phyloP scores from a whole-genome alignment of 2,329 filamentous ascomycete genomes.

The Passalora sequoiae region DNA sequence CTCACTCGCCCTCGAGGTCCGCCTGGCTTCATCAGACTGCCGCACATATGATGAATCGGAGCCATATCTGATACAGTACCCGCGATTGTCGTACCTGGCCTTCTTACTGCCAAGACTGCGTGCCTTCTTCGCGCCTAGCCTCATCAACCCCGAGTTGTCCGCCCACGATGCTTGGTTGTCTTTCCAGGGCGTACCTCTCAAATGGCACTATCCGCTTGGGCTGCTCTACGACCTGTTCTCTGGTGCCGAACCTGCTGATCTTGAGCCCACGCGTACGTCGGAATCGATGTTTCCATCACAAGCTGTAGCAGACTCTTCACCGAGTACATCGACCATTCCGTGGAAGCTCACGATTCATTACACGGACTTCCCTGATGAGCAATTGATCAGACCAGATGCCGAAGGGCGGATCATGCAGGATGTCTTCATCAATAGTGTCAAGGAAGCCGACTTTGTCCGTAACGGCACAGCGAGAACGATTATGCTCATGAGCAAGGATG shows the following conservation, averaged over 20 bases:
- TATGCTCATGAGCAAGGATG: constrained; percentile 79
- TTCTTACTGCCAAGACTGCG: constrained; percentile 59
- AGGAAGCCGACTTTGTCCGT: constrained; percentile 78
- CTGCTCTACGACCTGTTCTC: constrained; percentile 66
- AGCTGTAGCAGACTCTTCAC: constrained; percentile 2
- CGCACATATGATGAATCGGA: constrained; percentile 56
- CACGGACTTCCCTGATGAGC: constrained; percentile 53
- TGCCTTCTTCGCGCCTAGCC: constrained; percentile 54
- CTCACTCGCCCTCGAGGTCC: constrained; percentile 56
- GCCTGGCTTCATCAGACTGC: constrained; percentile 55
- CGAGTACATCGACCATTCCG: constrained; percentile 40
- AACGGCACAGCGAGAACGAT: constrained; percentile 85
- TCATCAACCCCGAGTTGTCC: constrained; percentile 54
- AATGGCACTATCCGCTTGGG: constrained; percentile 67
- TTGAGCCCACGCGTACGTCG: constrained; percentile 15
- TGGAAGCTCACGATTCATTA: constrained; percentile 62
- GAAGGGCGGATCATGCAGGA: constrained; percentile 56
- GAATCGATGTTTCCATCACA: constrained; percentile 13
- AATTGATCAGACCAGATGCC: constrained; percentile 53
- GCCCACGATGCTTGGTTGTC: constrained; percentile 58
- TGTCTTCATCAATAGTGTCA: constrained; percentile 64
- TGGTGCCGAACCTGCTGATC: constrained; percentile 46
- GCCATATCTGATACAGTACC: constrained; percentile 58
- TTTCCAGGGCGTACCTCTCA: constrained; percentile 62
- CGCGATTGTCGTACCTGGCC: constrained; percentile 64